A percentile compares a stretch with the other conserved stretches of the same genome.
phyloP scores from a whole-genome alignment of 2,329 filamentous ascomycete genomes.

The Ceratocystis eucalypticola region DNA sequence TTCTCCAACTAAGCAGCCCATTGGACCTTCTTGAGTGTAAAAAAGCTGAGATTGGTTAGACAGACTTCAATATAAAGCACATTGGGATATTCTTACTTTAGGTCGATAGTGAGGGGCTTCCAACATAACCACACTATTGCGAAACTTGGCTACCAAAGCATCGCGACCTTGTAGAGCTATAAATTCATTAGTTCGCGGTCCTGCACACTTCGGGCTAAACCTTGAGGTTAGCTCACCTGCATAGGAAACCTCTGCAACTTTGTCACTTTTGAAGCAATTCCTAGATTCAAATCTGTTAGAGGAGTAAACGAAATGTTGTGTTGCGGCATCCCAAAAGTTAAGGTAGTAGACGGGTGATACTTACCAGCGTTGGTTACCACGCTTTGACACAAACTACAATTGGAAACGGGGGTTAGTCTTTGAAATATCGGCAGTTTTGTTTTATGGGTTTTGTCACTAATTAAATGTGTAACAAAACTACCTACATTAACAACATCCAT shows the following conservation, averaged over 20 bases:
- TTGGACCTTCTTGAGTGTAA: slow-evolving; percentile 36
- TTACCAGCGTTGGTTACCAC: slow-evolving; percentile 58
- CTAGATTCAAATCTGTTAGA: slow-evolving; percentile 29
- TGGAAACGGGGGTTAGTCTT: neutral
- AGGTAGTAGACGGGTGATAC: slow-evolving; percentile 17
- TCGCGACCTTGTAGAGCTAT: slow-evolving; percentile 82
- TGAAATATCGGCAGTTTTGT: neutral
- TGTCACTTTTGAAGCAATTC: slow-evolving; percentile 72
- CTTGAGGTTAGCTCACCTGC: slow-evolving; percentile 52
- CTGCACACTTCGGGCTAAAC: too few species aligned
- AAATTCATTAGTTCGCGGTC: slow-evolving; percentile 12
- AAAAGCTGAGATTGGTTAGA: slow-evolving; percentile 32
- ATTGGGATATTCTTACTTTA: slow-evolving; percentile 42
- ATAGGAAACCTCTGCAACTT: slow-evolving; percentile 82
- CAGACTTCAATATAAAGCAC: neutral
- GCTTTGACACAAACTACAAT: slow-evolving; percentile 52
- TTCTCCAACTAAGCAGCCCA: slow-evolving; percentile 43
- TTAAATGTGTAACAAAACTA: too few species aligned
- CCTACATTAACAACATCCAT: slow-evolving; percentile 58
- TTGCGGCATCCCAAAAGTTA: neutral
- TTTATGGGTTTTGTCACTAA: too few species aligned
- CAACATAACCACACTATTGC: slow-evolving; percentile 92
- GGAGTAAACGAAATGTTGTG: neutral
- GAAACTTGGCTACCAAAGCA: slow-evolving; percentile 84
- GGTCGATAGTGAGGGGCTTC: slow-evolving; percentile 71